A percentile compares a stretch with the other conserved stretches of the same genome.
phyloP scores from a whole-genome alignment of 306 rosid species.

The Dalbergia cultrata region DNA sequence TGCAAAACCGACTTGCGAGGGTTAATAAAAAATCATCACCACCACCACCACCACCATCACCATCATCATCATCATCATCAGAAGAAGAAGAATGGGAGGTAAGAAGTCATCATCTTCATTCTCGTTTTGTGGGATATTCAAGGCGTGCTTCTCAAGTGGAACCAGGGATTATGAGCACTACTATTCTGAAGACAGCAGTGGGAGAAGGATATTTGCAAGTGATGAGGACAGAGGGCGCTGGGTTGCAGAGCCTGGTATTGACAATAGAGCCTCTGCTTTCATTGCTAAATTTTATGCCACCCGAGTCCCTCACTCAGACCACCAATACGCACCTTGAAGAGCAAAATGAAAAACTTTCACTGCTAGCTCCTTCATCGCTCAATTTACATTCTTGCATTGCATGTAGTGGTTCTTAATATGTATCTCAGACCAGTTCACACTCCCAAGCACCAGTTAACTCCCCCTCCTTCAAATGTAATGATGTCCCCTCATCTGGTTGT shows the following conservation, averaged over 20 bases:
- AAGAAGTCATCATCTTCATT: constrained; percentile 66
- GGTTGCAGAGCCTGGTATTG: constrained; percentile 96
- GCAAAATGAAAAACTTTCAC: no score
- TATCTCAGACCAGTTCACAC: no score
- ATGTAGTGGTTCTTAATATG: no score
- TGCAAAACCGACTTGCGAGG: constrained; percentile 16
- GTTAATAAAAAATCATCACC: no score
- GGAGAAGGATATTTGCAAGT: constrained; percentile 73
- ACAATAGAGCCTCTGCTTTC: constrained; percentile 79
- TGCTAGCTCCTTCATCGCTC: not conserved
- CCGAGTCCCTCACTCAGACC: constrained; percentile 65
- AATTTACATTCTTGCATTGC: constrained; percentile 21
- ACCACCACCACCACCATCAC: no score
- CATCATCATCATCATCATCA: no score
- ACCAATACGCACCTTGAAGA: constrained; percentile 54
- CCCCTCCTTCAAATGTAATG: constrained; percentile 4
- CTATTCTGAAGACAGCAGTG: constrained; percentile 54
- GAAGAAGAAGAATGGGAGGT: constrained; percentile 51
- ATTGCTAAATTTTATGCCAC: constrained; percentile 77
- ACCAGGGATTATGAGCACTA: constrained; percentile 48
- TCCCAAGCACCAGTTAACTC: not conserved
- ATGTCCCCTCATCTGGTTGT: constrained; percentile 10
- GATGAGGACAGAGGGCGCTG: constrained; percentile 83
- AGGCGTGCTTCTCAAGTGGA: constrained; percentile 69
- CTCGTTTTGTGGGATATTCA: constrained; percentile 73